Conservation (phyloP, 2,329 filamentous ascomycete species). For the Neospermospora avenae region DNA sequence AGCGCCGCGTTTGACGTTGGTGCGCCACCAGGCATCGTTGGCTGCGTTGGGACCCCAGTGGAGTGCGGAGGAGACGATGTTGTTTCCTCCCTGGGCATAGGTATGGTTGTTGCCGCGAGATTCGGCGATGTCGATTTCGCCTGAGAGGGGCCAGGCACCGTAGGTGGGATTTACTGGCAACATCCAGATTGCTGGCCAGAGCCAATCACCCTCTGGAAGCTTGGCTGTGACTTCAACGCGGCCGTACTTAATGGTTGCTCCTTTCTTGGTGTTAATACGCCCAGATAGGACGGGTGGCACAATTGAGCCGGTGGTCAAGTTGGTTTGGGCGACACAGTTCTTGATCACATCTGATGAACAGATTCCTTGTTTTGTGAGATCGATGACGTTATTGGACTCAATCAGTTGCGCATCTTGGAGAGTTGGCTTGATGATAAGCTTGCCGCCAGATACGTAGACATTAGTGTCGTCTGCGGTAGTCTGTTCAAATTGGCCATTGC, state of each 20-base stretch:
- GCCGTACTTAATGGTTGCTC: conserved; percentile 73
- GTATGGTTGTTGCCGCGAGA: conserved; percentile 79
- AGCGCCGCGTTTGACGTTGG: conserved; percentile 72
- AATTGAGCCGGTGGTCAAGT: conserved; percentile 72
- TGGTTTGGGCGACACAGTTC: conserved; percentile 69
- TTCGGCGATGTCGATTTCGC: conserved; percentile 82
- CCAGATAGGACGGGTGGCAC: conserved; percentile 76
- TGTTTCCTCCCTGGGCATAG: conserved; percentile 74
- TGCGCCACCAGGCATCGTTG: conserved; percentile 80
- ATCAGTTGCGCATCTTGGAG: conserved; percentile 67
- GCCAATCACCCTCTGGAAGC: conserved; percentile 76
- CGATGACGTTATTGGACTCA: conserved; percentile 62
- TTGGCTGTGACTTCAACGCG: conserved; percentile 77
- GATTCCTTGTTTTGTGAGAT: conserved; percentile 61
- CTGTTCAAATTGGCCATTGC: conserved; percentile 78
- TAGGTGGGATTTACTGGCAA: conserved; percentile 70
- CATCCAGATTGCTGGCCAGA: conserved; percentile 94
- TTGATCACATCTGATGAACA: conserved; percentile 61
- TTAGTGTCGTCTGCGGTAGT: conserved; percentile 73
- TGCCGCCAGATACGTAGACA: conserved; percentile 66
- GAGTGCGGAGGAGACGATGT: conserved; percentile 73
- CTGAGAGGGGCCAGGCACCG: conserved; percentile 73
- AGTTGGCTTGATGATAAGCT: conserved; percentile 73
- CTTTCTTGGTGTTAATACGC: conserved; percentile 71
- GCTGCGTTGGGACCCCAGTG: conserved; percentile 75